These are phyloP conservation scores for Leccinum angustisporum DNA, from an alignment of 1,284 basidiomycete species.

Conservation along the genomic window DNA sequence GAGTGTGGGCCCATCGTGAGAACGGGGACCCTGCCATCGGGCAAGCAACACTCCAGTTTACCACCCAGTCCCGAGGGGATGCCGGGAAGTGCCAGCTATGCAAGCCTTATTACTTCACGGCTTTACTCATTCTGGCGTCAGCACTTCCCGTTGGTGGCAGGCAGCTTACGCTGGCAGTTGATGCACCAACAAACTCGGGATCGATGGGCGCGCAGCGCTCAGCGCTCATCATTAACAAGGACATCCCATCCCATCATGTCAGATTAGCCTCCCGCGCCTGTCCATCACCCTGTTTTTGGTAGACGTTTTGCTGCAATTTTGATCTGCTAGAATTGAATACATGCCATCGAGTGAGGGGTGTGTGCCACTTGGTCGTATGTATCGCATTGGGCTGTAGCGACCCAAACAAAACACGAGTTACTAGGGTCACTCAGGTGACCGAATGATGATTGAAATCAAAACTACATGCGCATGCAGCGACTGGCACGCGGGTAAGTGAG, in stretches of 20 bases:
- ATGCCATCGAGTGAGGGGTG: constrained; percentile 4
- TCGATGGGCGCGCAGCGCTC: constrained; percentile 11
- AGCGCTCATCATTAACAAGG: constrained; percentile 9
- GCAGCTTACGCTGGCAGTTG: constrained; percentile 22
- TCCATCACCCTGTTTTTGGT: constrained; percentile 15
- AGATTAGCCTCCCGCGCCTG: constrained; percentile 23
- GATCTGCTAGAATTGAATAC: constrained; percentile 4
- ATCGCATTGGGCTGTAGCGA: background rate
- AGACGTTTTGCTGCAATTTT: constrained; percentile 12
- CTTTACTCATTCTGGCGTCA: constrained; percentile 14
- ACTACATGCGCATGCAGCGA: constrained; percentile 4
- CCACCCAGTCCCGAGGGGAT: constrained; percentile 22
- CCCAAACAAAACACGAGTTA: background rate
- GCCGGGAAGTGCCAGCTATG: constrained; percentile 19
- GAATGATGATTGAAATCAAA: constrained; percentile 4
- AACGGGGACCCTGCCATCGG: constrained; percentile 13
- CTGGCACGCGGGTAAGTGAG: constrained; percentile 11
- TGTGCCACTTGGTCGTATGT: constrained; percentile 1
- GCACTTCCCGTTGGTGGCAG: constrained; percentile 19
- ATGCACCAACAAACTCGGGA: constrained; percentile 23
- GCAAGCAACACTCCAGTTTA: constrained; percentile 2
- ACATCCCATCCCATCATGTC: constrained; percentile 15
- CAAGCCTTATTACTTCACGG: constrained; percentile 26
- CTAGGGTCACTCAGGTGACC: background rate
- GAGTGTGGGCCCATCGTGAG: constrained; percentile 14